Evolutionary conservation across 768 basidiomycete genomes (phyloP).

Genomic region (Trametes cinnabarina): DNA sequence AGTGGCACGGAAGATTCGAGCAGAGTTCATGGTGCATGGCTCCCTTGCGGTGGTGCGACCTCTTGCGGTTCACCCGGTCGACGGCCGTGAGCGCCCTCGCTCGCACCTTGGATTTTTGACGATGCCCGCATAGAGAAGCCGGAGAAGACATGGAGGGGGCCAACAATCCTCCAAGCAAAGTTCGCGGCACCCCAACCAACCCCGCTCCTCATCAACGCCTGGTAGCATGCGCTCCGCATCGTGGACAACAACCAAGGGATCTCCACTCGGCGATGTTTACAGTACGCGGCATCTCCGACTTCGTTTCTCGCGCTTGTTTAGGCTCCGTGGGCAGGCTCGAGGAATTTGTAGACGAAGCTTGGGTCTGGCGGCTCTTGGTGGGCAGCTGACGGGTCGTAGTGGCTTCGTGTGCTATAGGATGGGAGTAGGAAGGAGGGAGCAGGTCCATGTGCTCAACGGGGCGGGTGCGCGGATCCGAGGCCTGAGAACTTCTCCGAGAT

Average conservation of each 20-base stretch:
- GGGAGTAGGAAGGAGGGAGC: conserved; percentile 4
- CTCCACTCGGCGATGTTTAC: conserved; percentile 59
- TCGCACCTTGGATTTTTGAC: no score
- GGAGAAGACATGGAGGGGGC: no score
- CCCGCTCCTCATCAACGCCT: conserved; percentile 45
- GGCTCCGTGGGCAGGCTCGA: conserved; percentile 4
- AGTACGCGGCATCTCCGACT: no score
- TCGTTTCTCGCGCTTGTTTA: no score
- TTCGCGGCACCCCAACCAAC: no score
- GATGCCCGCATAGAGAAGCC: no score
- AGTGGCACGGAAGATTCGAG: background rate
- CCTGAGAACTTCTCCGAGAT: background rate
- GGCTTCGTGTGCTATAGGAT: conserved; percentile 23
- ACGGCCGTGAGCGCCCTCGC: no score
- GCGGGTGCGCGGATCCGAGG: conserved; percentile 3
- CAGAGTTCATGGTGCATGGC: background rate
- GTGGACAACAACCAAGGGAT: conserved; percentile 57
- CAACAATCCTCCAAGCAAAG: no score
- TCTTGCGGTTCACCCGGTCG: no score
- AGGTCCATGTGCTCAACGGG: conserved; percentile 8
- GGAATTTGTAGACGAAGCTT: conserved; percentile 1
- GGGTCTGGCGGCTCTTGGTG: conserved; percentile 32
- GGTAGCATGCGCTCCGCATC: conserved; percentile 38
- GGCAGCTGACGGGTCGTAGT: conserved; percentile 38
- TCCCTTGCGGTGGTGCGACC: no score